phyloP scores from a whole-genome alignment of 768 basidiomycete genomes.

The Rhodotorula graminis region DNA sequence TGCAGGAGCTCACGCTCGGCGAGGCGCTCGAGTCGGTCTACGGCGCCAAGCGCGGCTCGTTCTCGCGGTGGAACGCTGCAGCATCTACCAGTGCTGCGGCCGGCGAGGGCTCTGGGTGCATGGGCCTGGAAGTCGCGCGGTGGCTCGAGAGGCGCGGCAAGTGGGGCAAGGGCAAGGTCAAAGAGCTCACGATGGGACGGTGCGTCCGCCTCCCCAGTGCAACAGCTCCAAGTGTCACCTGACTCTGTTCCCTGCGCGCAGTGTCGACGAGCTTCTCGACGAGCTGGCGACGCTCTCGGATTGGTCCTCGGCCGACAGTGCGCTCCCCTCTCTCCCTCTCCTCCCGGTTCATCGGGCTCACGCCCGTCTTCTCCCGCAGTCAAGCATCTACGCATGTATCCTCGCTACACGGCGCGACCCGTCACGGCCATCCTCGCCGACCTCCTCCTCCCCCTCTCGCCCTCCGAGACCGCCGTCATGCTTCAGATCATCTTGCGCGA shows the following conservation, averaged over 20 bases:
- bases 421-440: conserved; percentile 52
- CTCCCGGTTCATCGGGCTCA: background rate
- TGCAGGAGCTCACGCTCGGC: conserved; percentile 64
- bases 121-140: conserved; percentile 62
- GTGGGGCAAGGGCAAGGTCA: conserved; percentile 45
- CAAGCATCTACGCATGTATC: conserved; percentile 42
- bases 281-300: conserved; percentile 66
- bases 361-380: background rate
- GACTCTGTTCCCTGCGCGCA: conserved; percentile 43
- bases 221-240: background rate
- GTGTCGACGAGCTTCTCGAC: conserved; percentile 65
- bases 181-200: conserved; percentile 9
- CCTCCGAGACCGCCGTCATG: conserved; percentile 62
- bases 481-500: conserved; percentile 87
- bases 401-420: conserved; percentile 46
- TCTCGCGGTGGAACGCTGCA: conserved; percentile 42
- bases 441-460: conserved; percentile 60
- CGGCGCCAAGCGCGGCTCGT: conserved; percentile 44
- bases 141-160: conserved; percentile 45
- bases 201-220: background rate
- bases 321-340: fast-evolving
- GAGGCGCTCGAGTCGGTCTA: conserved; percentile 55
- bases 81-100: conserved; percentile 46
- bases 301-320: conserved; percentile 52
- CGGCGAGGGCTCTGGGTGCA: conserved; percentile 54